Evolutionary conservation across 1,284 basidiomycete genomes (phyloP).

Genomic region (Marasmius fiardii): DNA sequence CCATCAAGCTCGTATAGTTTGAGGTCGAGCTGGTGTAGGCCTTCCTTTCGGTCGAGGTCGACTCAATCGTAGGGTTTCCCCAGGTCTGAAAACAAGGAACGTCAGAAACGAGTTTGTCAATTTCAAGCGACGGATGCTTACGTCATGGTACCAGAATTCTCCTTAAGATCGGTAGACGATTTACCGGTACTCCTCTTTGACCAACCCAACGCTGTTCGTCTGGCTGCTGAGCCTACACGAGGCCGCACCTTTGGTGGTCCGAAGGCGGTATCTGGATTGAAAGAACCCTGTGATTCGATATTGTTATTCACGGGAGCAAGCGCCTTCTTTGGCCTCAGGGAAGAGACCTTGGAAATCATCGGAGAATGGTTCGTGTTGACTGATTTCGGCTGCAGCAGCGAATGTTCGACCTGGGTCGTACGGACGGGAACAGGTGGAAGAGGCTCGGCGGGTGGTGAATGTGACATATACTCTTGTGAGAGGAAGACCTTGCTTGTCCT

Average conservation of each 20-base stretch:
- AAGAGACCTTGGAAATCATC: not conserved
- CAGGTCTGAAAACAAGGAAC: constrained; percentile 37
- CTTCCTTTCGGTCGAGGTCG: constrained; percentile 63
- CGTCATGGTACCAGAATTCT: constrained; percentile 53
- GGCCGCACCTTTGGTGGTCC: constrained; percentile 40
- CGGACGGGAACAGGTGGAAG: constrained; percentile 26
- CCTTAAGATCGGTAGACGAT: constrained; percentile 46
- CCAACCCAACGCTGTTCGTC: constrained; percentile 59
- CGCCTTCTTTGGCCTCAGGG: not conserved
- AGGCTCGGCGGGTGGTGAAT: constrained; percentile 15
- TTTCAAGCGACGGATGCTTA: constrained; percentile 33
- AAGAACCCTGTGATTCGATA: constrained; percentile 9
- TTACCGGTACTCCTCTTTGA: constrained; percentile 51
- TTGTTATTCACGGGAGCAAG: not conserved
- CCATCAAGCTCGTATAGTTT: not conserved
- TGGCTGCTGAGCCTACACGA: constrained; percentile 49
- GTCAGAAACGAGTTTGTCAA: constrained; percentile 4
- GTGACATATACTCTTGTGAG: constrained; percentile 37
- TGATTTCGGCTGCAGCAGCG: constrained; percentile 16
- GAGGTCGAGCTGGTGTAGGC: constrained; percentile 40
- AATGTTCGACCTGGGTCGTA: constrained; percentile 22
- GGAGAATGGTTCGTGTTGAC: constrained; percentile 21
- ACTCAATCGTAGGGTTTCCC: constrained; percentile 59
- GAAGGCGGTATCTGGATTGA: constrained; percentile 27
- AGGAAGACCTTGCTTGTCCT: constrained; percentile 40